Base-by-base conservation (phyloP, 129 eudicot species). In the Chrysanthemum seticuspe region DNA sequence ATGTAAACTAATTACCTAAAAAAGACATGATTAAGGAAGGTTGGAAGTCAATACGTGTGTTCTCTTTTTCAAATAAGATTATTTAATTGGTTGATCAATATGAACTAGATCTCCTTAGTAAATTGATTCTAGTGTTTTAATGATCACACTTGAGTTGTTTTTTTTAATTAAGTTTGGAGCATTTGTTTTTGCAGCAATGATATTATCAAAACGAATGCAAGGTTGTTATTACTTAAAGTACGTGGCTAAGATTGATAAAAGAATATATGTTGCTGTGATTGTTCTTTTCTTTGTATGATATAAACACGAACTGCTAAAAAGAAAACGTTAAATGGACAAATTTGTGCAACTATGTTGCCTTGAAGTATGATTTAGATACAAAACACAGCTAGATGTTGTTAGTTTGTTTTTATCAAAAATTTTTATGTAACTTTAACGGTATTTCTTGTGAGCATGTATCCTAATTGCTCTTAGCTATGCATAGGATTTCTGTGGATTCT, bases 141-240 rank as follows among this genome's bases (percentile, higher is more conserved):
- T 54, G 56, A 65, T 66, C 72, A 7, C 36, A 65, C 40, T 34
- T 73, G 18, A 61, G 49, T 25, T 61, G 77, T 69, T 49, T 63
- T 55, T 16, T 5, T 0, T 36, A 23, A 19, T 25, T 25, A 56
- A 56, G 15, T 27, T 25, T 61, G 66, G 5, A 61, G 11, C 66
- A 12, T 60, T 60, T 12, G 44, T 36, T 36, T 36, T 36, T 36
- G 44, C 44, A 36, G 44, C 44, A 36, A 36, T 36, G 44, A 36
- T 36, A 36, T 36, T 36, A 36, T 36, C 44, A 36, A 5, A 36
- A 36, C 44, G 9, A 36, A 36, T 36, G 44, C 44, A 36, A 36
- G 44, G 40, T 5, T 4, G 40, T 34, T 34, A 34, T 34, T 34
- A 34, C 40, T 34, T 34, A 34, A 34, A 34, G 40, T 34, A 34